Conservation (phyloP, 73 alveolate species). For the Blepharisma japonicum region DNA sequence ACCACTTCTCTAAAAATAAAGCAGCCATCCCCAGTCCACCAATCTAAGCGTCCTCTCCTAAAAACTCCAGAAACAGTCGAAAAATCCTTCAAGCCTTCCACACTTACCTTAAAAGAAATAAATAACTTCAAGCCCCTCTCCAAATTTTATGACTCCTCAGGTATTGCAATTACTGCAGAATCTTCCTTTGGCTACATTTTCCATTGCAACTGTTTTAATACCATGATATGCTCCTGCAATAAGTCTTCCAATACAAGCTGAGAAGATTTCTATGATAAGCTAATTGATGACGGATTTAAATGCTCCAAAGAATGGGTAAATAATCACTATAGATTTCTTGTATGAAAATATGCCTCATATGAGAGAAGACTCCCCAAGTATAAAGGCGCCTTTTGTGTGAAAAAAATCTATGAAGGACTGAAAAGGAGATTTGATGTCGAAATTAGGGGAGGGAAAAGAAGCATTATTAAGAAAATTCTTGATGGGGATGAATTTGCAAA, state of each 20-base stretch:
- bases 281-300: background rate
- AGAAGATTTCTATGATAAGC: conserved; percentile 11
- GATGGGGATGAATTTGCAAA: conserved; percentile 8
- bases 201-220: background rate
- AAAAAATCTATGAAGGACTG: conserved; percentile 3
- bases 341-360: conserved; percentile 23
- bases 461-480: background rate
- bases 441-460: background rate
- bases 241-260: background rate
- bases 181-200: background rate
- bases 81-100: no score
- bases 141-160: background rate
- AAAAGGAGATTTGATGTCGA: background rate
- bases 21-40: no score
- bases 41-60: no score
- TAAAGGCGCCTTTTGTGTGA: conserved; percentile 11
- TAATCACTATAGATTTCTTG: conserved; percentile 2
- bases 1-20: no score
- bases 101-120: background rate
- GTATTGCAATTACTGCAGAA: background rate
- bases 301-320: conserved; percentile 27
- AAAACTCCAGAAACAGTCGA: no score
- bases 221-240: background rate
- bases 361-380: background rate
- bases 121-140: background rate